phyloP scores from a whole-genome alignment of 108 stramenopile genomes.

The Cyclotella baltica region DNA sequence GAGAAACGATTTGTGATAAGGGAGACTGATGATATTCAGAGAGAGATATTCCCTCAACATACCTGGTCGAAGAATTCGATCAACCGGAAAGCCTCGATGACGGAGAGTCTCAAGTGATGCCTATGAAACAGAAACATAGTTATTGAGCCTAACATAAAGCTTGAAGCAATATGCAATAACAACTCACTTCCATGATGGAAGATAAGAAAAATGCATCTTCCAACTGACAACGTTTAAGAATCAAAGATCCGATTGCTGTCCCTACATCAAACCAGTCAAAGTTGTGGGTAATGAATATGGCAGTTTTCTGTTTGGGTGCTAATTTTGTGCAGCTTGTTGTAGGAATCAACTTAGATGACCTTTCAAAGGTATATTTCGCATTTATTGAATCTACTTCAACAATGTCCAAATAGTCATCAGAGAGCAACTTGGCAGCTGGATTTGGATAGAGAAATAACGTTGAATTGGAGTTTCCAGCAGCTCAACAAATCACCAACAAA shows the following conservation, averaged over 20 bases:
- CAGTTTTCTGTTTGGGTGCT: conserved; percentile 26
- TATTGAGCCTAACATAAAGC: neutral
- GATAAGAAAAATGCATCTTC: conserved; percentile 82
- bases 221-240: conserved; percentile 74
- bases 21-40: too few relatives aligned
- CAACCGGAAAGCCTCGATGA: conserved; percentile 78
- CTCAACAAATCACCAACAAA: neutral
- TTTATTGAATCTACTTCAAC: conserved; percentile 57
- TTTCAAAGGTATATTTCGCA: conserved; percentile 68
- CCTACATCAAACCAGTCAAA: conserved; percentile 87
- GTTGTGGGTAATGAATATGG: conserved; percentile 60
- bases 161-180: neutral
- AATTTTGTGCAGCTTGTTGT: conserved; percentile 67
- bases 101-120: conserved; percentile 70
- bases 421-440: conserved; percentile 48
- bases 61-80: conserved; percentile 67
- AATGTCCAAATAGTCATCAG: conserved; percentile 54
- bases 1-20: too few relatives aligned
- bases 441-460: neutral
- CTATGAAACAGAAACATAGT: neutral
- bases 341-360: conserved; percentile 49
- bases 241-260: conserved; percentile 70
- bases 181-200: conserved; percentile 65
- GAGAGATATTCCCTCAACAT: neutral
- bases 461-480: neutral